These are phyloP conservation scores for Nannochloris sp. DNA, from an alignment of 139 green algal species.

Conservation along the genomic window DNA sequence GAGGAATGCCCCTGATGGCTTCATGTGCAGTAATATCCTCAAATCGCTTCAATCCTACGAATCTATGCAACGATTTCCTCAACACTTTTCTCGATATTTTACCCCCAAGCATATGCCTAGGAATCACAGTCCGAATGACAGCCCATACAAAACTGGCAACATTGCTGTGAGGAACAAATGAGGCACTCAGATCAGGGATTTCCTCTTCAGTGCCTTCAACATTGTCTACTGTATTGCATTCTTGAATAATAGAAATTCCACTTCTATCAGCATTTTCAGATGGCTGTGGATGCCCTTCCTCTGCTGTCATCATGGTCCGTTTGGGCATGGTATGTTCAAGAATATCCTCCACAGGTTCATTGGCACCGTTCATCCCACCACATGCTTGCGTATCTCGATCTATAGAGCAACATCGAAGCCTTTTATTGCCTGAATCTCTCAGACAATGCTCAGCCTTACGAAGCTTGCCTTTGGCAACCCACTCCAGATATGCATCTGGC, in stretches of 20 bases:
- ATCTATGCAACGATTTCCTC: constrained; percentile 19
- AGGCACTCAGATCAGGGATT: constrained; percentile 25
- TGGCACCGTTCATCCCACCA: constrained; percentile 11
- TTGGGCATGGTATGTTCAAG: not conserved
- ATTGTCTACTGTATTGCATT: too few species aligned
- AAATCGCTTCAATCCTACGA: constrained; percentile 57
- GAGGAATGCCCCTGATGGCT: constrained; percentile 37
- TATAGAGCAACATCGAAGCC: not conserved
- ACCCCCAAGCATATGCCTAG: constrained; percentile 47
- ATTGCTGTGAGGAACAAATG: constrained; percentile 28
- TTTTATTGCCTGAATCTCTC: too few species aligned
- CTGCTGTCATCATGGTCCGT: too few species aligned
- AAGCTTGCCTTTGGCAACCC: not conserved
- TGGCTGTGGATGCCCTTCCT: too few species aligned
- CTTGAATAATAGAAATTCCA: too few species aligned
- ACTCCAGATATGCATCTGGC: constrained; percentile 15
- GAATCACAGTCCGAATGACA: constrained; percentile 44
- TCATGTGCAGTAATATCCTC: constrained; percentile 60
- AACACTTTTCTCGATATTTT: constrained; percentile 29
- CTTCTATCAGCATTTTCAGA: too few species aligned
- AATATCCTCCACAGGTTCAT: not conserved
- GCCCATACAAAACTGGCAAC: constrained; percentile 64
- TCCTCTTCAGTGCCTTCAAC: not conserved
- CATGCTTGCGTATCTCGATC: not conserved
- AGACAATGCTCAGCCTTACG: too few species aligned